These are phyloP conservation scores for Spizellomyces punctatus DNA, from an alignment of 192 early-diverging fungal species.

Conservation along the genomic window DNA sequence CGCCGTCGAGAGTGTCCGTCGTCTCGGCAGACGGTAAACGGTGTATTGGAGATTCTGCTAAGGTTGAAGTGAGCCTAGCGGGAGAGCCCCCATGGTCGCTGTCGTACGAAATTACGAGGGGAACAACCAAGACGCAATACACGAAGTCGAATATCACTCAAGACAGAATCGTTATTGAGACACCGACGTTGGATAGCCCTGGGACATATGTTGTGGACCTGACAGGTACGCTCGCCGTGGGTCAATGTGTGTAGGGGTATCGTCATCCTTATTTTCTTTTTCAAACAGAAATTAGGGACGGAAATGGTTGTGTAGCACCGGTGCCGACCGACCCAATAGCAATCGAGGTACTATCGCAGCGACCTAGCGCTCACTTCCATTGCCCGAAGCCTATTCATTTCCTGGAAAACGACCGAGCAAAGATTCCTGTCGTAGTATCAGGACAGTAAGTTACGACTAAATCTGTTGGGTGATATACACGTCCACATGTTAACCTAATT, in stretches of 20 bases:
- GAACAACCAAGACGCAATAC: constrained; percentile 27
- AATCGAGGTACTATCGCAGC: constrained; percentile 46
- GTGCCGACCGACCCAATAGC: constrained; percentile 34
- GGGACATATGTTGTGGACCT: constrained; percentile 50
- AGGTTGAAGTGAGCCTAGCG: constrained; percentile 20
- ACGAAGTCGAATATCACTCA: constrained; percentile 9
- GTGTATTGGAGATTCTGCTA: constrained; percentile 43
- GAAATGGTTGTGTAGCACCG: constrained; percentile 45
- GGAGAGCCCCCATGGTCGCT: constrained; percentile 48
- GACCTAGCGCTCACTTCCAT: constrained; percentile 47
- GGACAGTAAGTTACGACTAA: constrained; percentile 21
- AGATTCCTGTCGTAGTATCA: constrained; percentile 32
- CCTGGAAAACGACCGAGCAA: constrained; percentile 36
- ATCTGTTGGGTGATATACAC: no score
- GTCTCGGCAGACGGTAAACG: constrained; percentile 7
- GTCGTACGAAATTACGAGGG: constrained; percentile 46
- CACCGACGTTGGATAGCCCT: constrained; percentile 26
- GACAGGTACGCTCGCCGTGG: background rate
- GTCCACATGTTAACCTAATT: no score
- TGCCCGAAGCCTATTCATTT: constrained; percentile 35
- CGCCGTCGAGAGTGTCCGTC: constrained; percentile 40
- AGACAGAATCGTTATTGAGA: constrained; percentile 21
- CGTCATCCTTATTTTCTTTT: no score
- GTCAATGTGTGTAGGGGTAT: constrained; percentile 22
- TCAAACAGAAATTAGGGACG: constrained; percentile 45